Evolutionary conservation across 257 asterid genomes (phyloP).

Genomic region (Ocimum tenuiflorum): DNA sequence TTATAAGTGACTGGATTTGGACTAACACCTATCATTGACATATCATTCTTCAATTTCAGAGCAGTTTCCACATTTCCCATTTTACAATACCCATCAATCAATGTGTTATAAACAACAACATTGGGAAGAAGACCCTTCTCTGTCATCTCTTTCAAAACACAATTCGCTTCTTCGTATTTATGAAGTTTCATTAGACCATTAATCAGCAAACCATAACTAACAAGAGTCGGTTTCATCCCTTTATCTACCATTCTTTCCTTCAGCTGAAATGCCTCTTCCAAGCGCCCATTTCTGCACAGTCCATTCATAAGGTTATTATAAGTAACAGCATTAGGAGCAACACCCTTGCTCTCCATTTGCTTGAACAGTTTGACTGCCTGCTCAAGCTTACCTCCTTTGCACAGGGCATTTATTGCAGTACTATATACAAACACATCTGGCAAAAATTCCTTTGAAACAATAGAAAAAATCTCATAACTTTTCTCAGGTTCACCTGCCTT

Average conservation of each 20-base stretch:
- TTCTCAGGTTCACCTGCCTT: conserved; percentile 53
- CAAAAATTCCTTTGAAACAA: conserved; percentile 29
- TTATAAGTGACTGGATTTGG: conserved; percentile 60
- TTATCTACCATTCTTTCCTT: conserved; percentile 56
- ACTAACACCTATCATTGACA: conserved; percentile 39
- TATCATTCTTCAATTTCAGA: conserved; percentile 50
- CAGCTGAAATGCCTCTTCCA: conserved; percentile 52
- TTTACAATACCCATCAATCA: conserved; percentile 70
- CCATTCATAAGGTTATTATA: conserved; percentile 76
- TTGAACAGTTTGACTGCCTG: conserved; percentile 53
- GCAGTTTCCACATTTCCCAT: conserved; percentile 50
- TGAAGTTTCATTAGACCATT: conserved; percentile 55
- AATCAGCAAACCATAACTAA: conserved; percentile 60
- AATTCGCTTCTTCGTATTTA: conserved; percentile 53
- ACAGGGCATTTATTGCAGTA: conserved; percentile 59
- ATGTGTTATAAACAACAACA: conserved; percentile 54
- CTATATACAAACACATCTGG: conserved; percentile 74
- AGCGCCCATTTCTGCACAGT: conserved; percentile 43
- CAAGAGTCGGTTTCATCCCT: conserved; percentile 57
- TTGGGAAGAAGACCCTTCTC: conserved; percentile 53
- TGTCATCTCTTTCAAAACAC: conserved; percentile 55
- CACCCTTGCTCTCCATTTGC: conserved; percentile 52
- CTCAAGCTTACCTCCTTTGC: conserved; percentile 55
- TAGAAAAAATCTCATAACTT: conserved; percentile 52
- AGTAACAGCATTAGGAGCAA: conserved; percentile 61